Conservation (phyloP, 202 grass and related monocot genomes). For the Cymbopogon flexuosus region DNA sequence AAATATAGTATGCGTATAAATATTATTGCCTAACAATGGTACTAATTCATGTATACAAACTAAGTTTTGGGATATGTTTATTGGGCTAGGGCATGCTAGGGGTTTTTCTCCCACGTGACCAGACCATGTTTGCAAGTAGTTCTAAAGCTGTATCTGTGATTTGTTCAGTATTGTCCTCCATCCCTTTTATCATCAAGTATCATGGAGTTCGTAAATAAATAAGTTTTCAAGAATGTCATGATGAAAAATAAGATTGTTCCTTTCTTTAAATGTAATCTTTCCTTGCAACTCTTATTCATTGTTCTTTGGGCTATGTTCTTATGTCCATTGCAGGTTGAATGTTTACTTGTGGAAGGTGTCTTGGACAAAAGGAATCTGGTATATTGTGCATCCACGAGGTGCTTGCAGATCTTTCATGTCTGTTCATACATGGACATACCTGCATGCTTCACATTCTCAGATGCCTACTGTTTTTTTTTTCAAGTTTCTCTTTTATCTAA, state of each 20-base stretch:
- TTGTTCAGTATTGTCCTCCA: neutral
- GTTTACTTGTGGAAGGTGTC: conserved; percentile 79
- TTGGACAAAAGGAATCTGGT: conserved; percentile 95
- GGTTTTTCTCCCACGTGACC: neutral
- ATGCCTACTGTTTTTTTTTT: neutral
- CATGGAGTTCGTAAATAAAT: neutral
- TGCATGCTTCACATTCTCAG: neutral
- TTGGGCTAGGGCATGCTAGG: neutral
- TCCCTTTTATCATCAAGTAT: conserved; percentile 4
- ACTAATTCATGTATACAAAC: neutral
- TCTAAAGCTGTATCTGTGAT: neutral
- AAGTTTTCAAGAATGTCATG: neutral
- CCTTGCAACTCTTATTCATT: conserved; percentile 4
- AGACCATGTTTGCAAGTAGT: neutral
- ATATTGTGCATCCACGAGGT: conserved; percentile 98
- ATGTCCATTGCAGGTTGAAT: conserved; percentile 62
- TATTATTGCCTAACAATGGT: neutral
- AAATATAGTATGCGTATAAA: neutral
- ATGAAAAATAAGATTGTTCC: neutral
- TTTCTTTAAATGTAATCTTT: neutral
- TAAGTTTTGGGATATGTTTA: neutral
- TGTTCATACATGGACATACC: neutral
- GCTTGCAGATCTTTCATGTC: conserved; percentile 11
- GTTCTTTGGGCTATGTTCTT: neutral
- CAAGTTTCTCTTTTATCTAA: conserved; percentile 12